Conservation (phyloP, 148 eudicot genomes). For the Agrostemma githago region DNA sequence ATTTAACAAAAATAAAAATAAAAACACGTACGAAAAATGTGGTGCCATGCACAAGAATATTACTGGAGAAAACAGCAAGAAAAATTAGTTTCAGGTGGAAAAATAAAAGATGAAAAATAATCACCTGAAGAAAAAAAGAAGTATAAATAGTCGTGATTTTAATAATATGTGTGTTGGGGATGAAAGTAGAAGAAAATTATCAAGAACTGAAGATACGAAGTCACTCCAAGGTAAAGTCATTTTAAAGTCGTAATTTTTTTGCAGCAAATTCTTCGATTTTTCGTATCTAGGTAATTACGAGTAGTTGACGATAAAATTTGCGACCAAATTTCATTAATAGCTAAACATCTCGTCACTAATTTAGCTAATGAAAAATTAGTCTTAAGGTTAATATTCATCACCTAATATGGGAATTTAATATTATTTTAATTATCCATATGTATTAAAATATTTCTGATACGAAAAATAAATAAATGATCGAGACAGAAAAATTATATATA, state of each 20-base stretch:
- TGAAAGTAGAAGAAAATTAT: not conserved
- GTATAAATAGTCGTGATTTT: not conserved
- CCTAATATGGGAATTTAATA: too few relatives aligned
- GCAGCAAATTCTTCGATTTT: too few relatives aligned
- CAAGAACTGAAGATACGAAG: not conserved
- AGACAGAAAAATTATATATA: not conserved
- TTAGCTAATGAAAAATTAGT: too few relatives aligned
- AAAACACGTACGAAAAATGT: constrained; percentile 1
- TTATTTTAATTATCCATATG: too few relatives aligned
- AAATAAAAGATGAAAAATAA: not conserved
- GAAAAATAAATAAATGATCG: too few relatives aligned
- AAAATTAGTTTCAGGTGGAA: constrained; percentile 7
- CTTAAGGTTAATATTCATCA: too few relatives aligned
- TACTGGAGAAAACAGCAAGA: not conserved
- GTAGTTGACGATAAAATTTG: too few relatives aligned
- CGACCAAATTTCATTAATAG: not conserved
- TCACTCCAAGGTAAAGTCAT: not conserved
- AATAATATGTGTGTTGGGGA: not conserved
- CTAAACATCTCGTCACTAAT: not conserved
- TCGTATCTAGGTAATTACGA: too few relatives aligned
- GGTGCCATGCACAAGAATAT: not conserved
- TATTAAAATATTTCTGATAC: too few relatives aligned
- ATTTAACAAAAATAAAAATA: not conserved
- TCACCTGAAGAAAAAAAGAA: not conserved
- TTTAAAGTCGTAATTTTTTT: too few relatives aligned